Conservation (phyloP, 495 filamentous ascomycete species). For the Parathielavia hyrcaniae region DNA sequence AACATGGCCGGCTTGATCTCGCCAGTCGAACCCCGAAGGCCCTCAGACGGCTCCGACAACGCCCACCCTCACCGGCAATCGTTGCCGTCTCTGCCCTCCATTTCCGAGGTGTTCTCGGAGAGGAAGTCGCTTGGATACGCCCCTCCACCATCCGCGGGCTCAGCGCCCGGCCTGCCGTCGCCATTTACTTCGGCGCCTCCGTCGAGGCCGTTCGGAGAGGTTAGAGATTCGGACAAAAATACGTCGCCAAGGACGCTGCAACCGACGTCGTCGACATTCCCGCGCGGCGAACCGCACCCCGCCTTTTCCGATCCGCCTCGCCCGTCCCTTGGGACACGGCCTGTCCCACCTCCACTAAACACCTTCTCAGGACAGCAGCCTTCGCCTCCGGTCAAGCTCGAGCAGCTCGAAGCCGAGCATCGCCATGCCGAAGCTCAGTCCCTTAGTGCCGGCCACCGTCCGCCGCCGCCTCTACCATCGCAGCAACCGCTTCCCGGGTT, state of each 20-base stretch:
- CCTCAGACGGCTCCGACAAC: conserved; percentile 37
- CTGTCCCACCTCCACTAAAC: conserved; percentile 32
- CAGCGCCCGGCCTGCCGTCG: conserved; percentile 28
- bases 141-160: conserved; percentile 29
- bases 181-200: conserved; percentile 29
- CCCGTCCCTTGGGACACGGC: conserved; percentile 24
- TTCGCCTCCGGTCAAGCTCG: conserved; percentile 29
- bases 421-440: conserved; percentile 26
- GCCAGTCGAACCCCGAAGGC: conserved; percentile 39
- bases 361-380: conserved; percentile 30
- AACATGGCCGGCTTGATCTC: conserved; percentile 43
- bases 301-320: conserved; percentile 34
- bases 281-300: conserved; percentile 29
- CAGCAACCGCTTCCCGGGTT: conserved; percentile 29
- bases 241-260: conserved; percentile 33
- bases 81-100: conserved; percentile 44
- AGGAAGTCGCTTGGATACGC: conserved; percentile 35
- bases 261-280: conserved; percentile 26
- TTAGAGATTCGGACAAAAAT: conserved; percentile 28
- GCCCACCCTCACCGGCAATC: conserved; percentile 41
- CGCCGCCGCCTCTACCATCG: conserved; percentile 16
- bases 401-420: conserved; percentile 27
- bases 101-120: conserved; percentile 44
- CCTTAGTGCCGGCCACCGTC: conserved; percentile 25
- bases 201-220: conserved; percentile 27